Evolutionary conservation across 2,329 filamentous ascomycete genomes (phyloP).

Genomic region (Exophiala lecanii-corni): DNA sequence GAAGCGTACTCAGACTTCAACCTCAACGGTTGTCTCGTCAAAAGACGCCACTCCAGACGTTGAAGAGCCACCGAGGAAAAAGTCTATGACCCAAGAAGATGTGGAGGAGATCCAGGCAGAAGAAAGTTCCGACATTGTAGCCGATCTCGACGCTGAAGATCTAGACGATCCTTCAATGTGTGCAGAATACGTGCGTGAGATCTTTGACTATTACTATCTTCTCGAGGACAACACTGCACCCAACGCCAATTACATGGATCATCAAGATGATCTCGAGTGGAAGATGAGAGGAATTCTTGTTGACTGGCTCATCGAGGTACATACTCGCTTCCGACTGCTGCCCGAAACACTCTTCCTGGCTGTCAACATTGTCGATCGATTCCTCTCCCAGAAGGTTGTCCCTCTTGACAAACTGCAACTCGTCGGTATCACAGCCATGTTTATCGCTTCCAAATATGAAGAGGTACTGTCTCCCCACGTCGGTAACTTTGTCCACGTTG

Average conservation of each 20-base stretch:
- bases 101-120: slow-evolving; percentile 36
- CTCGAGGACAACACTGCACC: slow-evolving; percentile 77
- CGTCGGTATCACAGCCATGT: slow-evolving; percentile 97
- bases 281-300: slow-evolving; percentile 96
- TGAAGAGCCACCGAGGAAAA: slow-evolving; percentile 66
- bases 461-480: slow-evolving; percentile 96
- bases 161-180: slow-evolving; percentile 94
- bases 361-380: slow-evolving; percentile 97
- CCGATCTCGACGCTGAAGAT: slow-evolving; percentile 78
- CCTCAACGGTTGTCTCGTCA: slow-evolving; percentile 35
- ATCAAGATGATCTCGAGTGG: slow-evolving; percentile 94
- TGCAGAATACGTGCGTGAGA: slow-evolving; percentile 92
- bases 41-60: slow-evolving; percentile 53
- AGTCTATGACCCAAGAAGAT: slow-evolving; percentile 52
- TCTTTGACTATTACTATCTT: slow-evolving; percentile 90
- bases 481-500: slow-evolving; percentile 92
- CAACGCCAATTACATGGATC: slow-evolving; percentile 90
- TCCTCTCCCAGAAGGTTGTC: slow-evolving; percentile 91
- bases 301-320: slow-evolving; percentile 97
- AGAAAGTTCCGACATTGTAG: slow-evolving; percentile 32
- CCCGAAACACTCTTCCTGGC: slow-evolving; percentile 95
- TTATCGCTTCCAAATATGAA: slow-evolving; percentile 98
- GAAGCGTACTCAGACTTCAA: slow-evolving; percentile 57
- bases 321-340: slow-evolving; percentile 90
- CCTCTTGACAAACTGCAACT: slow-evolving; percentile 93